These are phyloP conservation scores for Epithemia pelagica DNA, from an alignment of 108 stramenopile species.

Conservation along the genomic window DNA sequence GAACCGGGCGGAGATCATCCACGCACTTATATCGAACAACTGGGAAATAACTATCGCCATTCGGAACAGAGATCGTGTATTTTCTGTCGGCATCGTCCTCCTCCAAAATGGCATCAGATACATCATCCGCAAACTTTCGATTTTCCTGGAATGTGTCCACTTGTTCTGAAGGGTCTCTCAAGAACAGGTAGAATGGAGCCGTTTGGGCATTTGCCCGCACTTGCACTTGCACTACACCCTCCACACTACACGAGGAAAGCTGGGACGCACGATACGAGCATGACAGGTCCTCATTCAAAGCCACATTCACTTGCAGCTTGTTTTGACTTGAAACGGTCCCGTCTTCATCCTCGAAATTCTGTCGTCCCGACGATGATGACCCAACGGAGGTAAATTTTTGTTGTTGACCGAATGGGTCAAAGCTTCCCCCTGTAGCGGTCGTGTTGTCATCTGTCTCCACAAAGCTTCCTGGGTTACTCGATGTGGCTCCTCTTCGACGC, in stretches of 20 bases:
- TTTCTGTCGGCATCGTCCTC: slow-evolving; percentile 26
- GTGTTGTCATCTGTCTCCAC: neutral
- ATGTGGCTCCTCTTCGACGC: neutral
- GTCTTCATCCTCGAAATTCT: slow-evolving; percentile 4
- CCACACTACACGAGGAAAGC: slow-evolving; percentile 62
- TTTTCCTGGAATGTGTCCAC: slow-evolving; percentile 71
- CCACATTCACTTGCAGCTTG: slow-evolving; percentile 41
- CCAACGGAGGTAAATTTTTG: neutral
- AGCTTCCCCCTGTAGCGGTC: slow-evolving; percentile 5
- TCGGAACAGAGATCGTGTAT: slow-evolving; percentile 59
- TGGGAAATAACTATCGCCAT: slow-evolving; percentile 70
- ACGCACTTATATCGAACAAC: slow-evolving; percentile 76
- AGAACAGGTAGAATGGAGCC: slow-evolving; percentile 52
- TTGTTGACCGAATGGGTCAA: neutral
- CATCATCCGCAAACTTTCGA: slow-evolving; percentile 55
- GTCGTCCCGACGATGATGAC: neutral
- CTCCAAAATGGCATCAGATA: slow-evolving; percentile 7
- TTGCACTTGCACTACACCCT: slow-evolving; percentile 70
- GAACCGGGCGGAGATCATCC: slow-evolving; percentile 66
- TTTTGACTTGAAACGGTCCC: slow-evolving; percentile 6
- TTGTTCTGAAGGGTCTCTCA: slow-evolving; percentile 64
- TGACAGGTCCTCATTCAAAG: slow-evolving; percentile 81
- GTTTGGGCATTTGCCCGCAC: slow-evolving; percentile 26
- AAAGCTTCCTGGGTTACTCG: neutral
- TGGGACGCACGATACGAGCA: slow-evolving; percentile 78